Evolutionary conservation across 163 green algal genomes (phyloP).

Genomic region (Scenedesmus sp.): DNA sequence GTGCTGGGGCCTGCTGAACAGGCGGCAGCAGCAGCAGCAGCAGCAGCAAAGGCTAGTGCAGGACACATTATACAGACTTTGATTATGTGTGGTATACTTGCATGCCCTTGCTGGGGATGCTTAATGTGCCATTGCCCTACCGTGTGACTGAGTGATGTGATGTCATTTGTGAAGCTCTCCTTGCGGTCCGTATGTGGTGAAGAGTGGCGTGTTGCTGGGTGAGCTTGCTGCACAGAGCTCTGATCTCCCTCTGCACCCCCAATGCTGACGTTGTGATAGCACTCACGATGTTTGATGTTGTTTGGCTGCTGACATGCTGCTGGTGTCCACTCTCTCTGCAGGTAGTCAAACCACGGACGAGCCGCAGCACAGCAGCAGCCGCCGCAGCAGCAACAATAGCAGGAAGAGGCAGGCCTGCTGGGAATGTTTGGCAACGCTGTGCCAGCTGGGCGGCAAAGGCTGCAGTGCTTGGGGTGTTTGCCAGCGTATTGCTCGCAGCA

Average conservation of each 20-base stretch:
- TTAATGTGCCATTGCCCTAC: no score
- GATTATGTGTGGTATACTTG: no score
- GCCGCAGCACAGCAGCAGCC: not conserved
- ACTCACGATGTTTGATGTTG: no score
- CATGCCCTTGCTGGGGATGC: not conserved
- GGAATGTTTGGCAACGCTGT: not conserved
- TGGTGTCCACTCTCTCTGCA: not conserved
- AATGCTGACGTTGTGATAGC: no score
- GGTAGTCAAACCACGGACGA: not conserved
- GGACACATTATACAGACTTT: no score
- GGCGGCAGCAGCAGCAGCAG: not conserved
- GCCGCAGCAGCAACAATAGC: not conserved
- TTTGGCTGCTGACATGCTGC: not conserved
- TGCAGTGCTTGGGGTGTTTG: not conserved
- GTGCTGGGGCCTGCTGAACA: not conserved
- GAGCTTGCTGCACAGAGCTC: no score
- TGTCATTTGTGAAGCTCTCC: not conserved
- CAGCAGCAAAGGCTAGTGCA: not conserved
- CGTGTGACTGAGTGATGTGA: not conserved
- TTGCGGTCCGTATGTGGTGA: no score
- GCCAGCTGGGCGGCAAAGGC: not conserved
- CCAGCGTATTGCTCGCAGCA: slow-evolving; percentile 3
- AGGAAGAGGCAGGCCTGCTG: not conserved
- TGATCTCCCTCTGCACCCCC: no score
- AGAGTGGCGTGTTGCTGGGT: no score